Conservation (phyloP, 2,329 filamentous ascomycete species). For the Alternaria viburni region DNA sequence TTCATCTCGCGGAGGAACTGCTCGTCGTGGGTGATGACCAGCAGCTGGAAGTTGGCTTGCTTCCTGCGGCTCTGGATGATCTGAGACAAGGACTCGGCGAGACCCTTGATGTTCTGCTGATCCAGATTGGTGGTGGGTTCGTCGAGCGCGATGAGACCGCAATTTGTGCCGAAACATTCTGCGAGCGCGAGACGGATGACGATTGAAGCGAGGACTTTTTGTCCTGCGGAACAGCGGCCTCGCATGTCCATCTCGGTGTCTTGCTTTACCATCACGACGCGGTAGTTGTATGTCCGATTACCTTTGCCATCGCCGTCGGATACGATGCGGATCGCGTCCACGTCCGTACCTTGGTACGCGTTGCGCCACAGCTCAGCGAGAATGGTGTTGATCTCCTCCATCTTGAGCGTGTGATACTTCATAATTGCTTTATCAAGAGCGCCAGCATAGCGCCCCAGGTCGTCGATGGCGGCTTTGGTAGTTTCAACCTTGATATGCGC, state of each 20-base stretch:
- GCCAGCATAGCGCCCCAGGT: conserved; percentile 79
- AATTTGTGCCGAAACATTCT: conserved; percentile 95
- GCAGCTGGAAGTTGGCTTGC: conserved; percentile 95
- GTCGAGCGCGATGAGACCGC: conserved; percentile 93
- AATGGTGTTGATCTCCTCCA: conserved; percentile 97
- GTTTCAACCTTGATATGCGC: conserved; percentile 88
- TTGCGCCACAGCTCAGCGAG: conserved; percentile 95
- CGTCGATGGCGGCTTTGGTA: conserved; percentile 90
- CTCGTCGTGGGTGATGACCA: conserved; percentile 98
- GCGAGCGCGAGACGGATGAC: conserved; percentile 96
- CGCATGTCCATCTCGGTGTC: conserved; percentile 99
- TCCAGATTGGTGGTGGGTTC: conserved; percentile 98
- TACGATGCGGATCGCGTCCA: conserved; percentile 93
- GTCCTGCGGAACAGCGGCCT: conserved; percentile 92
- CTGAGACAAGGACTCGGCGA: conserved; percentile 82
- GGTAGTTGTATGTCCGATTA: conserved; percentile 93
- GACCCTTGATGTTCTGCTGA: conserved; percentile 87
- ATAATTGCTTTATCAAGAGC: conserved; percentile 97
- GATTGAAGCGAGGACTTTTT: conserved; percentile 95
- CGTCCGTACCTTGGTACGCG: conserved; percentile 96
- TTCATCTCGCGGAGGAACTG: conserved; percentile 94
- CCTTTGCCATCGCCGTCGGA: conserved; percentile 83
- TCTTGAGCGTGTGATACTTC: conserved; percentile 94
- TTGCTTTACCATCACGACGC: conserved; percentile 95
- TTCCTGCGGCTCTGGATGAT: conserved; percentile 84